phyloP scores from a whole-genome alignment of 495 filamentous ascomycete species.

The Lophium mytilinum region DNA sequence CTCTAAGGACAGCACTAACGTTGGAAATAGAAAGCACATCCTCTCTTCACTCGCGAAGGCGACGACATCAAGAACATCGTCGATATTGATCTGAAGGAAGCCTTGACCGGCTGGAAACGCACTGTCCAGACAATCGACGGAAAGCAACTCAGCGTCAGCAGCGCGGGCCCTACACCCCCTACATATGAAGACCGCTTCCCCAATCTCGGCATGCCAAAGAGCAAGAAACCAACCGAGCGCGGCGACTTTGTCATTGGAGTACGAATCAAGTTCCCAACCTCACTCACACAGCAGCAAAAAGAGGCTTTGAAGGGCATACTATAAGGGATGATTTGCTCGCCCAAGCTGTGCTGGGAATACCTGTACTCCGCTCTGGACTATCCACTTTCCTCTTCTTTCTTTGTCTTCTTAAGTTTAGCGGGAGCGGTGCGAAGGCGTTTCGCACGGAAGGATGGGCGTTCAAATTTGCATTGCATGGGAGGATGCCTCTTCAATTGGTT shows the following conservation, averaged over 20 bases:
- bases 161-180: constrained; percentile 75
- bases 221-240: constrained; percentile 73
- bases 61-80: constrained; percentile 74
- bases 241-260: constrained; percentile 86
- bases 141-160: constrained; percentile 66
- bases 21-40: constrained; percentile 64
- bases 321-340: constrained; percentile 9
- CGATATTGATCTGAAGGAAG: constrained; percentile 85
- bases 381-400: too few relatives aligned
- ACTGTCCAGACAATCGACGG: constrained; percentile 91
- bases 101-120: constrained; percentile 88
- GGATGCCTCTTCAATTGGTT: too few relatives aligned
- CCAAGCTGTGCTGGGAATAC: too few relatives aligned
- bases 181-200: constrained; percentile 76
- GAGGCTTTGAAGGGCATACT: constrained; percentile 68
- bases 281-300: constrained; percentile 68
- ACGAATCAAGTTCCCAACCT: constrained; percentile 82
- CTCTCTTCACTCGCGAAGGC: constrained; percentile 71
- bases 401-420: too few relatives aligned
- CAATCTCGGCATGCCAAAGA: constrained; percentile 79
- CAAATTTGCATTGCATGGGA: too few relatives aligned
- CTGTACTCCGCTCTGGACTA: too few relatives aligned
- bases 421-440: too few relatives aligned
- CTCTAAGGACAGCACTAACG: constrained; percentile 1
- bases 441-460: too few relatives aligned